Base-by-base conservation (phyloP, 148 eudicot species). In the Fagopyrum esculentum region DNA sequence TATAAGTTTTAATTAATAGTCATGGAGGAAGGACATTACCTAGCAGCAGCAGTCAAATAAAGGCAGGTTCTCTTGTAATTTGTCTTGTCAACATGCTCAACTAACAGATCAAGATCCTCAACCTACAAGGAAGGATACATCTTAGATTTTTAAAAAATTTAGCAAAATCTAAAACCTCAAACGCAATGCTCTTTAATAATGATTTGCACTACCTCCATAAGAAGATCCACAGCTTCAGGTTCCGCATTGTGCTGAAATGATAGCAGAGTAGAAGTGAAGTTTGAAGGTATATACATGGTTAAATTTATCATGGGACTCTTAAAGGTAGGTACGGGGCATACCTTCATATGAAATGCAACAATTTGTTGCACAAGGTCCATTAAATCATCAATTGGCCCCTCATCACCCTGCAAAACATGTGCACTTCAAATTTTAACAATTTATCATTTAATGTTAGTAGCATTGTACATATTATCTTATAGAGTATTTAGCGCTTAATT, bases 151-250 rank as follows among this genome's bases (percentile, higher is more conserved):
- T 0, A 74, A 72, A 73, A 45, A 51, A 55, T 43, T 48, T 52
- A 45, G 72, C 51, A 75, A 70, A 70, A 71, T 45, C 40, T 57
- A 75, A 56, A 59, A 56, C 50, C 26, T 22, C 26, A 22, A 75
- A 35, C 3, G 40, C 47, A 6, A 13, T 63, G 45, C 26, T 63
- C 19, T 66, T 43, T 45, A 13, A 3, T 35, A 4, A 54, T 54
- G 35, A 16, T n/a, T 71, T 69, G 54, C 16, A 79, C 12, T 91
- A 94, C 98, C 97, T 95, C 96, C 96, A 92, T 95, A 15, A 95
- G 78, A 83, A 95, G 89, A 92, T 95, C 97, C 17, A 90, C 96
- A 52, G 98, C 98, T 84, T 95, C 98, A 57, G 89, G 93, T 82
- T 95, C 98, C 17, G 96, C 97, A 84, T 95, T 95, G 81, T 95